These are phyloP conservation scores for Sanghuangporus weigelae DNA, from an alignment of 1,284 basidiomycete species.

Conservation along the genomic window DNA sequence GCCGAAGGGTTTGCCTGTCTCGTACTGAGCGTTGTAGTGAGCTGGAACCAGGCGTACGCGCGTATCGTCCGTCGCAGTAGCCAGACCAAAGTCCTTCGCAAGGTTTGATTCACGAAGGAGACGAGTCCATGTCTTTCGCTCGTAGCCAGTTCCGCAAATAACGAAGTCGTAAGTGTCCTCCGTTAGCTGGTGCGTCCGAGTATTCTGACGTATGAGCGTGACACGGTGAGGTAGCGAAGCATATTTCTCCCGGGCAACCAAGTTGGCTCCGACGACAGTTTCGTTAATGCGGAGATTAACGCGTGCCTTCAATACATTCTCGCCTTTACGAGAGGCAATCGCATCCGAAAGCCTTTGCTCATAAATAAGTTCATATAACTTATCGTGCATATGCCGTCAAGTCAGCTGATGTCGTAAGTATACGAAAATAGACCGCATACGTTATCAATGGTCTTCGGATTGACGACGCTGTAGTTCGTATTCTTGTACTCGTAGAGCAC, in stretches of 20 bases:
- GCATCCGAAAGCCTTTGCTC: conserved; percentile 46
- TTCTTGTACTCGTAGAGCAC: conserved; percentile 42
- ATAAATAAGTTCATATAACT: conserved; percentile 53
- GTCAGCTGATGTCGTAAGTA: neutral
- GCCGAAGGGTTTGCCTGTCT: neutral
- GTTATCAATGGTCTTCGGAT: conserved; percentile 38
- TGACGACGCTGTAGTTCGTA: conserved; percentile 57
- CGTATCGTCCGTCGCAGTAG: conserved; percentile 22
- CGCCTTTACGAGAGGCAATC: conserved; percentile 32
- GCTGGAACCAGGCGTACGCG: conserved; percentile 19
- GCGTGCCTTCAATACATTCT: conserved; percentile 22
- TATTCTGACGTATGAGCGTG: conserved; percentile 35
- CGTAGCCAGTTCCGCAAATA: conserved; percentile 54
- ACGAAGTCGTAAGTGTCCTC: conserved; percentile 44
- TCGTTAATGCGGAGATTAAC: conserved; percentile 38
- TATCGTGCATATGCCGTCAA: neutral
- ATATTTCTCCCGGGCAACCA: conserved; percentile 20
- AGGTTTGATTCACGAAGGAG: conserved; percentile 41
- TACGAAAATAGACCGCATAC: conserved; percentile 24
- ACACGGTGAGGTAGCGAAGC: conserved; percentile 22
- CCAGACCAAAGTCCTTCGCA: conserved; percentile 38
- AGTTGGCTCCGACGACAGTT: conserved; percentile 34
- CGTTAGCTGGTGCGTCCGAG: conserved; percentile 28
- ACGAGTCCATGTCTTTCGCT: conserved; percentile 44
- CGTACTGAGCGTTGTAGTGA: conserved; percentile 2